Evolutionary conservation across 2,329 filamentous ascomycete species (phyloP).

Genomic region (Colletotrichum sidae): DNA sequence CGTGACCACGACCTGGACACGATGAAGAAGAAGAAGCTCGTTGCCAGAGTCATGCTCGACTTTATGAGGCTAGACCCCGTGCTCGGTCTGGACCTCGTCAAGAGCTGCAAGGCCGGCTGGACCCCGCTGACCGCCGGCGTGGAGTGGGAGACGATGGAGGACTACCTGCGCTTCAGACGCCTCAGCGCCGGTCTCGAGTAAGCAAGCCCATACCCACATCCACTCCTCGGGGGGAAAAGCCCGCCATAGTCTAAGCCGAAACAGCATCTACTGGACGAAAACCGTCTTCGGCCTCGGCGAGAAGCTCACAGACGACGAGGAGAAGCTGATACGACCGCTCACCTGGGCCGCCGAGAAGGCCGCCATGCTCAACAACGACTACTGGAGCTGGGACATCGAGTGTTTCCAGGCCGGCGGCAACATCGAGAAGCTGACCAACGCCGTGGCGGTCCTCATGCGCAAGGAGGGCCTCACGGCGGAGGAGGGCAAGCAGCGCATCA

Average conservation of each 20-base stretch:
- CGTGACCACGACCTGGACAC: not conserved
- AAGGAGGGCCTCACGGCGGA: not conserved
- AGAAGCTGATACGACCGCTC: conserved; percentile 4
- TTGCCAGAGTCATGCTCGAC: not conserved
- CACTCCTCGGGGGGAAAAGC: no score
- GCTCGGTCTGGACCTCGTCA: conserved; percentile 2
- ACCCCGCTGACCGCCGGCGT: conserved; percentile 11
- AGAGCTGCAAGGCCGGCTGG: conserved; percentile 14
- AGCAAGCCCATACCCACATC: not conserved
- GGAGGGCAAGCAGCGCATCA: conserved; percentile 12
- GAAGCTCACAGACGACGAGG: conserved; percentile 1
- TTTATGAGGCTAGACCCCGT: conserved; percentile 9
- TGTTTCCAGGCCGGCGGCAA: conserved; percentile 6
- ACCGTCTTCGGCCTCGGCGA: conserved; percentile 1
- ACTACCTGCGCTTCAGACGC: conserved; percentile 11
- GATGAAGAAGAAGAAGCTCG: conserved; percentile 16
- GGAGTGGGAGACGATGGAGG: conserved; percentile 11
- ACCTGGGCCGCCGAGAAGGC: conserved; percentile 3
- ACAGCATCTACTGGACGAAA: conserved; percentile 3
- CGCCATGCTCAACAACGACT: conserved; percentile 6
- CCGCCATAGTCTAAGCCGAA: not conserved
- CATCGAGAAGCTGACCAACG: conserved; percentile 8
- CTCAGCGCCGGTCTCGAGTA: conserved; percentile 3
- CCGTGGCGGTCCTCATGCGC: conserved; percentile 1
- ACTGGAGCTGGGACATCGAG: conserved; percentile 9